Base-by-base conservation (phyloP, 306 rosid genomes). In the Albizia julibrissin region DNA sequence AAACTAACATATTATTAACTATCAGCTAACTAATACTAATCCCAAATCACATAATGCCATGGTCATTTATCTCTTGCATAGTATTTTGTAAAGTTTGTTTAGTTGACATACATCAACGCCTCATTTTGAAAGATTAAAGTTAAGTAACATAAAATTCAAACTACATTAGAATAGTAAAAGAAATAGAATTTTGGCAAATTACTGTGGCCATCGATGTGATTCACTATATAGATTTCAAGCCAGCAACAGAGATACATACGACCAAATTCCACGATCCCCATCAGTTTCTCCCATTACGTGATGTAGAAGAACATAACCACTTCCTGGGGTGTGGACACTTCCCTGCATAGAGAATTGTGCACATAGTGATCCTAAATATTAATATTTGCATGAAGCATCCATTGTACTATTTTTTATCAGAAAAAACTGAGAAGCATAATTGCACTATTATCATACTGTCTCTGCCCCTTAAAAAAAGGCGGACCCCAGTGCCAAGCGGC, bases 251-350 rank as follows among this genome's bases (percentile, higher is more conserved):
- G 83, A 81, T 87, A 95, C 98, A 76, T 92, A 93, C 99, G 99
- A 92, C 98, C 99, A 95, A 84, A 93, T 78, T 82, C 96, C 98
- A 37, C 89, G 96, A 9, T 93, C 93, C 52, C 98, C 97, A 62
- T 91, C 98, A 75, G 96, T 75, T 92, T 95, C 99, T 79, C 99
- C 99, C 99, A 95, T 95, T 77, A 95, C 94, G 21, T 95, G 99
- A 87, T 95, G 98, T 82, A 95, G 93, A 80, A 95, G 91, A 80
- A 93, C 98, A 85, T 95, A 95, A 75, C 99, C 99, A 92, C 94
- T 92, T 79, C 99, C 99, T 1, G 99, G 96, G 79, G 94, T 88
- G 83, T 93, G 91, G 82, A 92, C 90, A 79, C 89, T 93, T 67
- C 82, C 91, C 99, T 95, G 81, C 87, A 76, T 59, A 77, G 78